Percentiles rank a stretch among this genome's conserved stretches.
Conservation (phyloP, 345 rosid genomes). For the Camelina hispida region DNA sequence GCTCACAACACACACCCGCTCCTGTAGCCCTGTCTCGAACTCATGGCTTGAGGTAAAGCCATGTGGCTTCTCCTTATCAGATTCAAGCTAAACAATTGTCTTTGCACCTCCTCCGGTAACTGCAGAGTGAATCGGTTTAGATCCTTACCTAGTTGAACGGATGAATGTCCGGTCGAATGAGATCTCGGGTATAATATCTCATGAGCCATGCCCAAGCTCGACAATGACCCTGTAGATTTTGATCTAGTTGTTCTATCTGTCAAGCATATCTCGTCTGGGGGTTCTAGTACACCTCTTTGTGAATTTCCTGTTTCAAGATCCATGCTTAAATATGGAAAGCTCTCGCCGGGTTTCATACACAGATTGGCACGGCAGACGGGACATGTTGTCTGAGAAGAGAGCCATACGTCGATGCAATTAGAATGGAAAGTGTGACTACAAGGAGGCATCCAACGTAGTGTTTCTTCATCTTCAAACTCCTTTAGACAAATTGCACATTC, state of each 20-base stretch:
- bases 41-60: constrained; percentile 60
- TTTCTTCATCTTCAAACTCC: constrained; percentile 52
- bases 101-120: constrained; percentile 65
- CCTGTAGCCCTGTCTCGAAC: constrained; percentile 61
- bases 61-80: constrained; percentile 50
- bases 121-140: constrained; percentile 68
- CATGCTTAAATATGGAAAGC: constrained; percentile 10
- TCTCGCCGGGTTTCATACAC: constrained; percentile 30
- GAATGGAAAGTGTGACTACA: constrained; percentile 79
- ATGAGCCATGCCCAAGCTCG: constrained; percentile 46
- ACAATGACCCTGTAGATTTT: constrained; percentile 53
- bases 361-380: constrained; percentile 75
- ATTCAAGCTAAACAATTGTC: constrained; percentile 42
- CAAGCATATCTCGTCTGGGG: constrained; percentile 27
- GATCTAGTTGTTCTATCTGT: constrained; percentile 48
- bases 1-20: constrained; percentile 27
- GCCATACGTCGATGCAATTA: constrained; percentile 76
- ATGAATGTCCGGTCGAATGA: constrained; percentile 65
- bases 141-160: constrained; percentile 59
- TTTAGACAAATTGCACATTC: constrained; percentile 77
- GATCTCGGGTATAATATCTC: constrained; percentile 58
- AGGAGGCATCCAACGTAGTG: constrained; percentile 72
- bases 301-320: constrained; percentile 43
- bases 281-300: constrained; percentile 2
- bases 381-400: constrained; percentile 62